Conservation (phyloP, 768 basidiomycete species). For the Rhodotorula paludigena region DNA sequence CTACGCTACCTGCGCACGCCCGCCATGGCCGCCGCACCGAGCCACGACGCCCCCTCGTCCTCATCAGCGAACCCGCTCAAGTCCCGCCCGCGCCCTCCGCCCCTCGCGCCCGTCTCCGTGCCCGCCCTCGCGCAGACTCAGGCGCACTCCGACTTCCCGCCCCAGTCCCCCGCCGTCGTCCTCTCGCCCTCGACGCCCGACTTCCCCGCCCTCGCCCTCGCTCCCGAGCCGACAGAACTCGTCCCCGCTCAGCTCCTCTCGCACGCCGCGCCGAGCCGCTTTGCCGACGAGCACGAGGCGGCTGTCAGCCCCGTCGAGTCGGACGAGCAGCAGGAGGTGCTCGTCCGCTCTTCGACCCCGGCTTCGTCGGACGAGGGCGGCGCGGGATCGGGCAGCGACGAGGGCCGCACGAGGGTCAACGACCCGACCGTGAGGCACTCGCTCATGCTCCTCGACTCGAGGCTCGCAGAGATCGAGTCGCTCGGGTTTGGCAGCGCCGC, state of each 20-base stretch:
- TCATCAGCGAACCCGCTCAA: background rate
- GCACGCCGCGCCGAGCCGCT: too few relatives aligned
- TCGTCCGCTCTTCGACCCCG: background rate
- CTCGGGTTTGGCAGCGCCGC: conserved; percentile 1
- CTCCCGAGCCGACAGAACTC: conserved; percentile 3
- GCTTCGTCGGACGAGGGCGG: too few relatives aligned
- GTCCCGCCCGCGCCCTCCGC: background rate
- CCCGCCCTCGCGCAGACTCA: background rate
- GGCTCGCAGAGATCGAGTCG: conserved; percentile 18
- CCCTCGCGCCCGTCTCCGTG: background rate
- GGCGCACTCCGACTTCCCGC: background rate
- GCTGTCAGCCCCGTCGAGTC: background rate
- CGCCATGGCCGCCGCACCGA: too few relatives aligned
- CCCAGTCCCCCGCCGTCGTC: conserved; percentile 14
- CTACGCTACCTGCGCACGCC: too few relatives aligned
- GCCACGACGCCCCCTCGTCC: background rate
- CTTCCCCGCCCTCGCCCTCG: conserved; percentile 14
- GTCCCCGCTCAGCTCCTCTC: conserved; percentile 4
- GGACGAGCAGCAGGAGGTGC: background rate
- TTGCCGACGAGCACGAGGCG: too few relatives aligned
- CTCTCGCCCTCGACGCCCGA: conserved; percentile 31
- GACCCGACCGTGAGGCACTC: conserved; percentile 14
- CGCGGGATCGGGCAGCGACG: background rate
- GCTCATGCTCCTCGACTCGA: conserved; percentile 24
- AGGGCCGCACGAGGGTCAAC: background rate